Base-by-base conservation (phyloP, 2,329 filamentous ascomycete species). In the Alternaria dauci region DNA sequence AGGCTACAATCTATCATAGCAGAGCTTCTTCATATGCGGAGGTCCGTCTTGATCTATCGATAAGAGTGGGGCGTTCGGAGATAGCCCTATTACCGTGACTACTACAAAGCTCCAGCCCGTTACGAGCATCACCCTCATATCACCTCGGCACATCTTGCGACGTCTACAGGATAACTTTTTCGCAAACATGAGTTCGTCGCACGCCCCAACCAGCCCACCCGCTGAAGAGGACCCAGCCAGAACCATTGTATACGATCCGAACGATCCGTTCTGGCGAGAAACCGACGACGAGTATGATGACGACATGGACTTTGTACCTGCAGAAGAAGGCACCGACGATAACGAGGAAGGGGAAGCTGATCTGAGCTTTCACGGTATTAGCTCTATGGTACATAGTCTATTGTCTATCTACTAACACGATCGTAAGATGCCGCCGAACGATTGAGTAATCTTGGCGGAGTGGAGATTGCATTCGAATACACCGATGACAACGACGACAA, bases 221-320 rank as follows among this genome's bases (percentile, higher is more conserved):
- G 69, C 55, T 55, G 75, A 77, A 4, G 65, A 62, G 8, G 72
- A 70, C 23, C 66, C 70, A 36, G 66, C 68, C 5, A 67, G 65
- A 38, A 71, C 72, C 9, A 65, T 75, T 20, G 64, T 70, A 5
- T 76, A 77, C 68, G 73, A 76, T 52, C 74, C 72, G 9, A 70
- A 56, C 41, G 75, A 76, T 26, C 71, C 73, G 34, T 75, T 76
- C 54, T 77, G 72, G 75, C 69, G 69, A 53, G 73, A 76, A 58
- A 72, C 65, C 41, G 71, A 73, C 39, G 70, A 71, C 42, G 76
- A 30, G 28, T 11, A 77, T 57, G 78, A 78, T 66, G 80, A 82
- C 77, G 82, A 85, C 76, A 83, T 84, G 79, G 83, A 85, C 63
- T 83, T 81, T 74, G 77, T 83, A 68, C 77, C 80, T 28, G 77